Percentiles rank a stretch among this genome's conserved stretches.
These are phyloP conservation scores for Botrytis porri DNA, from an alignment of 2,329 filamentous ascomycete species.

Conservation along the genomic window DNA sequence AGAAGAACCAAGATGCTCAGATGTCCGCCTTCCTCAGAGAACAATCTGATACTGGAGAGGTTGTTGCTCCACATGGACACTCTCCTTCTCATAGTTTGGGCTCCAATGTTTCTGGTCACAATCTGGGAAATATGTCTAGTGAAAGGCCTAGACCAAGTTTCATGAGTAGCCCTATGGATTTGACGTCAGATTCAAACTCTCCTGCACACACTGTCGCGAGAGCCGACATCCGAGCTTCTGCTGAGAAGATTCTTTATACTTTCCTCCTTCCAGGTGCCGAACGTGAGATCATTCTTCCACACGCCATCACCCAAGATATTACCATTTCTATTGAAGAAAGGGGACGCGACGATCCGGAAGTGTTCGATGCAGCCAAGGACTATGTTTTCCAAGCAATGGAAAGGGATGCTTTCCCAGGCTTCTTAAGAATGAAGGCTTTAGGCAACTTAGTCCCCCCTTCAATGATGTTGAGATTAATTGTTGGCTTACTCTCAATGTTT, in stretches of 20 bases:
- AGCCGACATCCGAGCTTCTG: slow-evolving; percentile 85
- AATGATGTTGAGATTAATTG: slow-evolving; percentile 77
- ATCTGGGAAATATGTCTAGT: slow-evolving; percentile 50
- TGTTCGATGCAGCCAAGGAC: slow-evolving; percentile 96
- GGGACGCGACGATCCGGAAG: slow-evolving; percentile 90
- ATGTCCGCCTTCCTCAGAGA: slow-evolving; percentile 86
- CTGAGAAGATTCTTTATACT: slow-evolving; percentile 98
- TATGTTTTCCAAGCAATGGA: slow-evolving; percentile 99
- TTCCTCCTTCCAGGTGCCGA: slow-evolving; percentile 94
- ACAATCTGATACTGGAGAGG: slow-evolving; percentile 51
- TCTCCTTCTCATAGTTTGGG: slow-evolving; percentile 50
- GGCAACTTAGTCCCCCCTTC: slow-evolving; percentile 94
- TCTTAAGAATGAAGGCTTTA: slow-evolving; percentile 89
- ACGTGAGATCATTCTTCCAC: slow-evolving; percentile 89
- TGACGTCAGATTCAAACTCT: slow-evolving; percentile 75
- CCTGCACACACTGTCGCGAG: slow-evolving; percentile 81
- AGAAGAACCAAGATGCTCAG: slow-evolving; percentile 79
- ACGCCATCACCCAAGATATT: slow-evolving; percentile 81
- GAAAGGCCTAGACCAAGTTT: slow-evolving; percentile 49
- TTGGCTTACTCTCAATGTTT: slow-evolving; percentile 84
- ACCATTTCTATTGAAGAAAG: slow-evolving; percentile 86
- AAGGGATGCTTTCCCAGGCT: slow-evolving; percentile 96
- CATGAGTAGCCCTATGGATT: slow-evolving; percentile 59
- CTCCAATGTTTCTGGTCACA: slow-evolving; percentile 29
- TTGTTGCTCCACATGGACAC: slow-evolving; percentile 43